Evolutionary conservation across 495 filamentous ascomycete species (phyloP), one percentile per base, ranked within the genome.

Genomic region (Corynascus novoguineensis): DNA sequence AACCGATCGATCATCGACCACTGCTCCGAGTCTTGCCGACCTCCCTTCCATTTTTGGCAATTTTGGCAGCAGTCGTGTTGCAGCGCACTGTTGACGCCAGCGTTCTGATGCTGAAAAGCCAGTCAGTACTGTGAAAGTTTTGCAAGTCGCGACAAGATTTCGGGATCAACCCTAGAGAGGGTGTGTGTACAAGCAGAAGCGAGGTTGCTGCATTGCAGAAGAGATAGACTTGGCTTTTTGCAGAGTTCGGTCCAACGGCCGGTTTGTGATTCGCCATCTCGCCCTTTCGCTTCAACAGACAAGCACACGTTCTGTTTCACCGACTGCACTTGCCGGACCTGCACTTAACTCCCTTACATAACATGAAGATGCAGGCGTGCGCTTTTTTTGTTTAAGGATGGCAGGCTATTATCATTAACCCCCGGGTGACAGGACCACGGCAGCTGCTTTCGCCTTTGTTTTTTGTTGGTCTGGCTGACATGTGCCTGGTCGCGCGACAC

Each of bases 241-340:
- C n/a, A n/a, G n/a, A n/a, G 46, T 22, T 35, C 58, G 58, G 58
- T 31, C 58, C 38, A 60, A 52, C 53, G 58, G 58, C 53, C 46
- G 53, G 35, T n/a, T 1, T 52, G 24, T 60, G 58, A 60, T 60
- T 60, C 52, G 58, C 52, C 29, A 6, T 19, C 19, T 59, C 57
- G 58, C 58, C 40, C 19, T 47, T 56, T 56, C 58, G 58, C 58
- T 32, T 27, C 38, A 45, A 41, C 17, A 5, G 37, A 50, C 24
- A 49, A 58, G 22, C 27, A 27, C 19, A 35, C 40, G 27, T 24
- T n/a, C n/a, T 24, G 11, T 28, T 35, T 42, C 24, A 28, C 52
- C 52, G 40, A 46, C 11, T 10, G 21, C 53, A 38, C 48, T 17
- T 48, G 32, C 42, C 52, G 52, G 38, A 5, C 28, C 8, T 31